Conservation (phyloP, 495 filamentous ascomycete species). For the Penicillium alfredii region DNA sequence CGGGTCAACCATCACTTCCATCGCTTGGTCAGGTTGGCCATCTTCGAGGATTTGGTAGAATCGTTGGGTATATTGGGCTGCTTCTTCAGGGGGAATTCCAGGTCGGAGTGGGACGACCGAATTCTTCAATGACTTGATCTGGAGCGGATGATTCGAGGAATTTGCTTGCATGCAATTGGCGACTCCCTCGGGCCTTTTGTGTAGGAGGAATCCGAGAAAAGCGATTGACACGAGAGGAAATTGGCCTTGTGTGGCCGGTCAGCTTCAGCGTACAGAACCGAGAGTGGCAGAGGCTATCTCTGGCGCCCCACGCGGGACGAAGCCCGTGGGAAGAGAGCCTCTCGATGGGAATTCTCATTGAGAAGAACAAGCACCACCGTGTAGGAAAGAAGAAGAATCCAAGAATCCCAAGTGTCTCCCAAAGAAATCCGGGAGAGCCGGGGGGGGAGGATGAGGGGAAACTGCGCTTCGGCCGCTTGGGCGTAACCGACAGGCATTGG, state of each 20-base stretch:
- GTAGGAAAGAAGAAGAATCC: no score
- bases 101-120: neutral
- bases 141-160: slow-evolving; percentile 1
- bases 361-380: no score
- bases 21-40: slow-evolving; percentile 36
- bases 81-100: slow-evolving; percentile 8
- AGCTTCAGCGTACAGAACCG: neutral
- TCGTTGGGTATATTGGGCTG: slow-evolving; percentile 9
- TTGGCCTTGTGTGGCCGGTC: slow-evolving; percentile 4
- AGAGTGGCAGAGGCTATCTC: slow-evolving; percentile 5
- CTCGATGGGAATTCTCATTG: slow-evolving; percentile 20
- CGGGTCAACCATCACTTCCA: slow-evolving; percentile 30
- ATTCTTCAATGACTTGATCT: slow-evolving; percentile 1
- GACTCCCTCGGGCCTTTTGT: neutral
- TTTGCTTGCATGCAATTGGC: no score
- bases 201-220: neutral
- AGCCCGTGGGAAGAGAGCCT: slow-evolving; percentile 21
- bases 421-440: no score
- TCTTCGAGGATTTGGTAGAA: slow-evolving; percentile 28
- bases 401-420: no score
- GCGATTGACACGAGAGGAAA: slow-evolving; percentile 1
- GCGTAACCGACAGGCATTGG: no score
- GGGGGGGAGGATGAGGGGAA: slow-evolving; percentile 9
- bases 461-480: no score
- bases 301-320: slow-evolving; percentile 9